phyloP scores from a whole-genome alignment of 202 grass and related monocot species.

The Dendrocalamus latiflorus region DNA sequence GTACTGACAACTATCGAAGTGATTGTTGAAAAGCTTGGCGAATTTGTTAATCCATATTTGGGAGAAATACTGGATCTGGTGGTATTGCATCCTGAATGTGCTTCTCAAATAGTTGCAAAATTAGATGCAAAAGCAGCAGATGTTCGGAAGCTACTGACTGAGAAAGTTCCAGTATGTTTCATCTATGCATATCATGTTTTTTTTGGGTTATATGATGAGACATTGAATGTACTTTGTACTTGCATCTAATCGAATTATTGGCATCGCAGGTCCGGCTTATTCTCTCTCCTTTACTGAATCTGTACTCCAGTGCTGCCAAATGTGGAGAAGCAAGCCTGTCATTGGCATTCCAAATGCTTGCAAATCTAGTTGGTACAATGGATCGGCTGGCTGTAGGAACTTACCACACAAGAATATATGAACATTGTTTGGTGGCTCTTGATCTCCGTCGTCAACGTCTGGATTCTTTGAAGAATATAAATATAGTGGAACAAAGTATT shows the following conservation, averaged over 20 bases:
- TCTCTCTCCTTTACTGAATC: conserved; percentile 60
- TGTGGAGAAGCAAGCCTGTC: too few species aligned
- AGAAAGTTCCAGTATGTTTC: conserved; percentile 84
- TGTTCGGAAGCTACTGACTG: conserved; percentile 61
- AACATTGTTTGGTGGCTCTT: conserved; percentile 72
- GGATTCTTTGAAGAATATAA: conserved; percentile 59
- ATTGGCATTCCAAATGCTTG: too few species aligned
- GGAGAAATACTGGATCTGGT: conserved; percentile 66
- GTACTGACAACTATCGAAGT: conserved; percentile 62
- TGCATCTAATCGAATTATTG: conserved; percentile 30
- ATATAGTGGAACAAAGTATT: conserved; percentile 70
- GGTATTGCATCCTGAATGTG: conserved; percentile 67
- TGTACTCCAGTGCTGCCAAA: conserved; percentile 56
- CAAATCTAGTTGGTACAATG: too few species aligned
- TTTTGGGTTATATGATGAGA: conserved; percentile 6
- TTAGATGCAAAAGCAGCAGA: conserved; percentile 60
- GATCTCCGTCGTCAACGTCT: conserved; percentile 66
- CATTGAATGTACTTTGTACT: background rate
- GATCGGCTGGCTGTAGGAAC: too few species aligned
- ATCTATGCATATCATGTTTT: conserved; percentile 3
- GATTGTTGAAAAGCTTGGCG: conserved; percentile 74
- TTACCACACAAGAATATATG: too few species aligned
- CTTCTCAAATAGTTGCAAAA: conserved; percentile 51
- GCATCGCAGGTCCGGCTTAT: conserved; percentile 75
- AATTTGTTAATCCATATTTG: conserved; percentile 93